phyloP scores from a whole-genome alignment of 2,329 filamentous ascomycete genomes.

The Pestalotiopsis sp. region DNA sequence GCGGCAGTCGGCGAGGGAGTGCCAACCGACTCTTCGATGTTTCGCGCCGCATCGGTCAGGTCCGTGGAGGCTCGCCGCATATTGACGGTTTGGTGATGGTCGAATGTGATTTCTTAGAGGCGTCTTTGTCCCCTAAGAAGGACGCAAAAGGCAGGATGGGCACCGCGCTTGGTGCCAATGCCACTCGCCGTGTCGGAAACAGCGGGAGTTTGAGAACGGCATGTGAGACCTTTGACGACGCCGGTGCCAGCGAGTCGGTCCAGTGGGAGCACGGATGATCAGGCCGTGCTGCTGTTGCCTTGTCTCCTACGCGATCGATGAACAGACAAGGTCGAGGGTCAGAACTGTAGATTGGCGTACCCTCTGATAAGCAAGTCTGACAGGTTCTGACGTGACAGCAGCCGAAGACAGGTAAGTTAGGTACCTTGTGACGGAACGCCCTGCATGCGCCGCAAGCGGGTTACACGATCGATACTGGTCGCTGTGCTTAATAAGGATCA shows the following conservation, averaged over 20 bases:
- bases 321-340: not conserved
- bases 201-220: constrained; percentile 5
- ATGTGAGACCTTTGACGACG: not conserved
- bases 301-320: not conserved
- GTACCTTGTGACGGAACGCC: not conserved
- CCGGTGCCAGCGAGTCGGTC: not conserved
- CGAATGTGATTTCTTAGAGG: not conserved
- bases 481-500: constrained; percentile 1
- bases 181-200: constrained; percentile 6
- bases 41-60: constrained; percentile 43
- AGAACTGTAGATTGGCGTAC: not conserved
- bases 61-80: constrained; percentile 48
- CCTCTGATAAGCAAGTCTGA: not conserved
- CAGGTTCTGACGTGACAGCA: not conserved
- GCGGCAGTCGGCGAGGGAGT: constrained; percentile 28
- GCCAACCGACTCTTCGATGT: constrained; percentile 37
- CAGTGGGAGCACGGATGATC: not conserved
- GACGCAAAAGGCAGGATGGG: not conserved
- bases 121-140: constrained; percentile 10
- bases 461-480: not conserved
- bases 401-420: not conserved
- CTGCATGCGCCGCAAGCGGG: not conserved
- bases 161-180: not conserved
- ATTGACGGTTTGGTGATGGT: constrained; percentile 21
- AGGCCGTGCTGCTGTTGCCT: not conserved